Evolutionary conservation across 768 basidiomycete species (phyloP), one percentile per base, ranked within the genome.

Genomic region (Termitomyces sp.): DNA sequence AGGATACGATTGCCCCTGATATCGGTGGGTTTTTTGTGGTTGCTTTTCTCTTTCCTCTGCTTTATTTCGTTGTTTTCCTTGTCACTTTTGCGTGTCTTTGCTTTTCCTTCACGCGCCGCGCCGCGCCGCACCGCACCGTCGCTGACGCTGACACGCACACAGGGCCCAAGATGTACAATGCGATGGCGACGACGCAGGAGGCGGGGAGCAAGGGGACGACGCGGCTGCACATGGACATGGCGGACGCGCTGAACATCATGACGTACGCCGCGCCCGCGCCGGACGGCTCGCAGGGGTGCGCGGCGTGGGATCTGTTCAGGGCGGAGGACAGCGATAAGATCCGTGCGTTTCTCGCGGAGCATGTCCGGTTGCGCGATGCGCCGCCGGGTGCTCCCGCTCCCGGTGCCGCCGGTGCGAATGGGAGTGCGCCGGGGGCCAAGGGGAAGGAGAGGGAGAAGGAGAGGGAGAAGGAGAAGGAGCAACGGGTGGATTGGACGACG

Each of bases 81-180:
- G n/a, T n/a, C n/a, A n/a, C n/a, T n/a, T n/a, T n/a, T n/a, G n/a
- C n/a, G n/a, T n/a, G n/a, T n/a, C n/a, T 41, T 18, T 26, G 26
- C 40, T n/a, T 43, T 5, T 9, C 28, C 55, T 28, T 62, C 47
- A 67, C 22, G 2, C 14, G 6, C 1, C 5, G 16, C 26, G 1
- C 0, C 13, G 6, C n/a, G n/a, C n/a, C n/a, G n/a, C n/a, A n/a
- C n/a, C n/a, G 14, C 26, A 10, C 14, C 2, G 7, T 3, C 8
- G 18, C 32, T 63, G 50, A 30, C 26, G 8, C 28, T 26, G 11
- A 63, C 52, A 33, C 55, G 0, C 1, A 26, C 3, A 43, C 69
- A 86, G 92, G 93, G 3, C 94, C 94, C 1, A 97, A 96, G 73
- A 90, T 95, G 91, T 97, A 97, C 72, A 94, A 92, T 62, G 91